Conservation (phyloP, 2,329 filamentous ascomycete genomes). For the Raffaelea deltoideospora region DNA sequence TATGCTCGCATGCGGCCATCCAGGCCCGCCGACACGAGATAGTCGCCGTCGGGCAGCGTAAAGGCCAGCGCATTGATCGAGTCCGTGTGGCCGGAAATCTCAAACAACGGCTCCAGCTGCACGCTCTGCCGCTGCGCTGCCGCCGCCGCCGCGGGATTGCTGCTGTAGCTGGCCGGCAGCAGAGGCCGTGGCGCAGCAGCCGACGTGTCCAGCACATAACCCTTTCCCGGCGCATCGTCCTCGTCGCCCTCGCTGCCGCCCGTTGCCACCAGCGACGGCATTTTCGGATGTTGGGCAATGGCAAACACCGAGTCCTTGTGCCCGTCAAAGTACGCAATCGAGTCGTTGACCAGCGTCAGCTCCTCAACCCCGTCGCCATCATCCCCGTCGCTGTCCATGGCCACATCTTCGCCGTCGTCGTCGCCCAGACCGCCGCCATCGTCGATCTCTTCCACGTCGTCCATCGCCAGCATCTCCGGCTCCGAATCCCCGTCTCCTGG, state of each 20-base stretch:
- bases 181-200: slow-evolving; percentile 50
- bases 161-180: slow-evolving; percentile 62
- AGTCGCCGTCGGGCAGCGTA: slow-evolving; percentile 69
- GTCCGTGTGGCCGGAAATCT: slow-evolving; percentile 81
- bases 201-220: slow-evolving; percentile 68
- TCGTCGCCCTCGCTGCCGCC: slow-evolving; percentile 54
- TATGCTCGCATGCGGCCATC: slow-evolving; percentile 71
- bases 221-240: slow-evolving; percentile 54
- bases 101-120: slow-evolving; percentile 50
- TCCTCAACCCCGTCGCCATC: slow-evolving; percentile 38
- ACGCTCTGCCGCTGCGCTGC: slow-evolving; percentile 30
- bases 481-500: slow-evolving; percentile 36
- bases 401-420: slow-evolving; percentile 36
- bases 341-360: slow-evolving; percentile 79
- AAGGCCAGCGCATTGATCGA: slow-evolving; percentile 79
- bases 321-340: slow-evolving; percentile 75
- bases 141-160: slow-evolving; percentile 42
- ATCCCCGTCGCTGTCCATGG: slow-evolving; percentile 13
- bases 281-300: slow-evolving; percentile 79
- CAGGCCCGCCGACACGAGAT: slow-evolving; percentile 71
- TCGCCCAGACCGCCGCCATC: slow-evolving; percentile 40
- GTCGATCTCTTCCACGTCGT: slow-evolving; percentile 68
- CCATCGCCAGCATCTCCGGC: slow-evolving; percentile 58
- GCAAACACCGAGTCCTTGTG: slow-evolving; percentile 89
- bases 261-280: slow-evolving; percentile 66